Base-by-base conservation (phyloP, 208 protist genomes). In the Leishmania turanica region DNA sequence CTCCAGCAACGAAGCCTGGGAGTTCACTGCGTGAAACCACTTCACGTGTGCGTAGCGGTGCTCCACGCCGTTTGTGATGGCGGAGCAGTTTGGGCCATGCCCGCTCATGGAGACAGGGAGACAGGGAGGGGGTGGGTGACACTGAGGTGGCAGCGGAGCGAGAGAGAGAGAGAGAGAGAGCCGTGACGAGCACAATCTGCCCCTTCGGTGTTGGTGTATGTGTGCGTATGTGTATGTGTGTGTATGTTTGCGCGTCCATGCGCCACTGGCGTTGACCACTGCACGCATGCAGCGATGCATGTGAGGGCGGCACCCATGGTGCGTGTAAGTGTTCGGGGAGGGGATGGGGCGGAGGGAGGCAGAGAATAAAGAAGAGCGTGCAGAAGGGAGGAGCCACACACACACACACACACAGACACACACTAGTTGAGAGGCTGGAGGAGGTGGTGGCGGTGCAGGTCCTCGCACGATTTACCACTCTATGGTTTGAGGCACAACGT, bases 1-100 rank as follows among this genome's bases (percentile, higher is more conserved):
- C 3, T 71, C 68, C 11, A 60, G 49, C 66, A 89, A 62, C 34
- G 77, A 47, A 53, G 31, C 53, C 54, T 77, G 51, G 0, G 82
- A 75, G 81, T 90, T 92, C 31, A 88, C 83, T 3, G 87, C 86
- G 62, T 90, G 89, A 51, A 77, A 82, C 87, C 87, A 89, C 37
- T 51, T 72, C 5, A 66, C 80, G 62, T 62, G 40, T 51, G 51
- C 21, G 65, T 83, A 83, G 42, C 65, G 70, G n/a, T 80, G 34
- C 45, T 56, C 27, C 27, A 64, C 64, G 24, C 49, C 64, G 13
- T 37, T 24, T 27, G 1, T 45, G 27, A 70, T 70, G 37, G 19
- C 37, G 34, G 65, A 15, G 65, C 31, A 9, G 62, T 7, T 68
- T 21, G 62, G 31, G 62, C 13, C 27, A 40, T 40, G 31, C 3